Base-by-base conservation (phyloP, 768 basidiomycete species). In the Hypsizygus marmoreus region DNA sequence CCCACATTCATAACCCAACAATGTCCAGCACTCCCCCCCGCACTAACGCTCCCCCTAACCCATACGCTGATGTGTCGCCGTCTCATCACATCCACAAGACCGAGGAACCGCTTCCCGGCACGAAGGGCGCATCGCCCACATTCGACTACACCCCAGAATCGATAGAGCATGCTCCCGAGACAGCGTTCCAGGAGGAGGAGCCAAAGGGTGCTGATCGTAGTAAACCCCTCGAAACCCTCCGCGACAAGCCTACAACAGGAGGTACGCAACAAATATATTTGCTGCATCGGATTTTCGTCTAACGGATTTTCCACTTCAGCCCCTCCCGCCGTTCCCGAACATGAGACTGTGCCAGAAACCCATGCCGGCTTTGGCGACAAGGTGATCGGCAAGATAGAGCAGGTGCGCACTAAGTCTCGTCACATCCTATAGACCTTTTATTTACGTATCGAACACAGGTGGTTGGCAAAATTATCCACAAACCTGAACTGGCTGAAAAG, bases 311-410 rank as follows among this genome's bases (percentile, higher is more conserved):
- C n/a, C n/a, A n/a, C n/a, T 31, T n/a, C 17, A 50, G 71, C 65
- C 17, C 71, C 71, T 4, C 69, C 71, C 6, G 65, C 67, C 1
- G 46, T 68, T 11, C 70, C 58, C 32, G 69, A 66, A 2, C 49
- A 56, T 13, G 57, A 62, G 2, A 58, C 69, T 39, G 24, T 66
- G 16, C 66, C 72, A 0, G 59, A 66, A 51, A 70, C 71, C 4
- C 72, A 77, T 20, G 69, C 77, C 22, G 69, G 55, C 20, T 14
- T 76, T 0, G 60, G 69, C 6, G 82, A 85, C 63, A 84, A 79
- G 61, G 47, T 82, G 16, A 52, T 81, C 26, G 82, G 82, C 3
- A 83, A 84, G 66, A 69, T 75, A 0, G 70, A 84, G 54, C 74
- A 83, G 72, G 82, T 80, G 11, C 2, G 57, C 47, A 8, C 4